A percentile compares a stretch with the other conserved stretches of the same genome.
These are phyloP conservation scores for Nicotiana attenuata DNA, from an alignment of 257 asterid species.

Conservation along the genomic window DNA sequence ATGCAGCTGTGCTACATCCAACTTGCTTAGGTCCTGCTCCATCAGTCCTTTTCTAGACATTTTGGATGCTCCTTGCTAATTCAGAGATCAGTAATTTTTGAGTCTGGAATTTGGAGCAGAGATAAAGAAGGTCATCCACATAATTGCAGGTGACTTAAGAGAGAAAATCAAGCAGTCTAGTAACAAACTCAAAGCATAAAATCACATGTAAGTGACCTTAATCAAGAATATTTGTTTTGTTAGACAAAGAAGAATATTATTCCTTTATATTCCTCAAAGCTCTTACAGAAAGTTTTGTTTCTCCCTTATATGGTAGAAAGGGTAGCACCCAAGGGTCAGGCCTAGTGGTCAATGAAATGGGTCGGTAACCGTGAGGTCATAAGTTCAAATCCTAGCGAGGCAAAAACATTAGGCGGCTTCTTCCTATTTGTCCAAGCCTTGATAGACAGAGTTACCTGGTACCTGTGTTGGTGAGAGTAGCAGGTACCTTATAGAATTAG, in stretches of 20 bases:
- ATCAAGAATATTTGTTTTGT: background rate
- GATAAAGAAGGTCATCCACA: background rate
- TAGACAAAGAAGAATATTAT: background rate
- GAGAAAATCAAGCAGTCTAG: background rate
- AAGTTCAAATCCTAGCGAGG: too few species aligned
- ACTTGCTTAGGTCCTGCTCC: conserved; percentile 93
- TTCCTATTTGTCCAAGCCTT: too few species aligned
- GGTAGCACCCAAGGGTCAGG: background rate
- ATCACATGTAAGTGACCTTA: background rate
- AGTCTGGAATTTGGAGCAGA: background rate
- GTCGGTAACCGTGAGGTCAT: too few species aligned
- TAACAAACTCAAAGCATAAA: background rate
- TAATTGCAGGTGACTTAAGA: background rate
- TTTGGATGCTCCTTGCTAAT: conserved; percentile 26
- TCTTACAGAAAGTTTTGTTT: background rate
- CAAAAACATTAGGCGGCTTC: too few species aligned
- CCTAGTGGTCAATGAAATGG: too few species aligned
- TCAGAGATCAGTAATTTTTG: background rate
- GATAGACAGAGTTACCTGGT: too few species aligned
- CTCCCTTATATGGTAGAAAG: background rate
- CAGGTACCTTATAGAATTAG: too few species aligned
- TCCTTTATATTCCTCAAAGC: background rate
- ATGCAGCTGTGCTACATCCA: conserved; percentile 72
- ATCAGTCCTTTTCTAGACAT: conserved; percentile 91
- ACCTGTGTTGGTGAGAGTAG: too few species aligned